Percentiles rank a stretch among this genome's conserved stretches.
Evolutionary conservation across 768 basidiomycete species (phyloP).

Genomic region (Butyriboletus loyo): DNA sequence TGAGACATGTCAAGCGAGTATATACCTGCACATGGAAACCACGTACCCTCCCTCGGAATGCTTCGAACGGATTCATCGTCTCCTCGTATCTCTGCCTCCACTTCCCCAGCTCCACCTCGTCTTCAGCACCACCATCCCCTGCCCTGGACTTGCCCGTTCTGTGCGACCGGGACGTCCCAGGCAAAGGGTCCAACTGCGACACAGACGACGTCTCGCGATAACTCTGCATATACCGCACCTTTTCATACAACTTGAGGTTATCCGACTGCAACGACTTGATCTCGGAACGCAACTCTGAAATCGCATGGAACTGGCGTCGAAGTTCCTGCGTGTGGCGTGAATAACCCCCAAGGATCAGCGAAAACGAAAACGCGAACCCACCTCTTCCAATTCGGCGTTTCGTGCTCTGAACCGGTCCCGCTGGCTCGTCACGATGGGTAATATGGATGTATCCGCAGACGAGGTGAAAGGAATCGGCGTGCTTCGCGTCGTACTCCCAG

Average conservation of each 20-base stretch:
- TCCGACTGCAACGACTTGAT: conserved; percentile 90
- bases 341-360: background rate
- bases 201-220: conserved; percentile 76
- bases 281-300: conserved; percentile 90
- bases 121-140: conserved; percentile 31
- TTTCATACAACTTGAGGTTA: conserved; percentile 97
- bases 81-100: conserved; percentile 94
- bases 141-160: background rate
- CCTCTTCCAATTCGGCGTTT: conserved; percentile 96
- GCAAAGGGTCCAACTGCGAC: conserved; percentile 68
- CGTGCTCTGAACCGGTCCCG: conserved; percentile 96
- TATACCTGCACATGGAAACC: background rate
- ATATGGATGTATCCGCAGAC: conserved; percentile 86
- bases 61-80: conserved; percentile 97
- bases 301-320: conserved; percentile 90
- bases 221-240: conserved; percentile 97
- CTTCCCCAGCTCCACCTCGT: conserved; percentile 74
- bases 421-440: conserved; percentile 98
- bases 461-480: conserved; percentile 70
- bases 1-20: background rate
- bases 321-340: conserved; percentile 59
- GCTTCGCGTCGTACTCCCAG: conserved; percentile 35
- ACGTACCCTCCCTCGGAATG: conserved; percentile 90
- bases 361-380: conserved; percentile 28
- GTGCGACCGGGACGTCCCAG: conserved; percentile 31